Evolutionary conservation across 176 grass and related monocot species (phyloP).

Genomic region (Puccinellia tenuiflora): DNA sequence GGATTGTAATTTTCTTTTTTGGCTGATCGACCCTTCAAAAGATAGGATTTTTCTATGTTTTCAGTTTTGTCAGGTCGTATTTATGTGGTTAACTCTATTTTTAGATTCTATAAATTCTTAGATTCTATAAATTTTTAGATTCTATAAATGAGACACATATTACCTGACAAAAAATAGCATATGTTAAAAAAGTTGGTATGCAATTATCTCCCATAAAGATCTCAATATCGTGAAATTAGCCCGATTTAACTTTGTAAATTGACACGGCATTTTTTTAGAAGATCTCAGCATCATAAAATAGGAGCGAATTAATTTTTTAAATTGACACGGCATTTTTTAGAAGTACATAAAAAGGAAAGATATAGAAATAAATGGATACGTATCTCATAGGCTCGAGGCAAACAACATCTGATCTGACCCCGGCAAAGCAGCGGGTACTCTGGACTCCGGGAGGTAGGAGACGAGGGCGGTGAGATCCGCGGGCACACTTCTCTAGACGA

Average conservation of each 20-base stretch:
- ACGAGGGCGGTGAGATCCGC: constrained; percentile 29
- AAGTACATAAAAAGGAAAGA: background rate
- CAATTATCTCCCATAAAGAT: too few species aligned
- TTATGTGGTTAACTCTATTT: too few species aligned
- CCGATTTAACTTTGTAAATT: background rate
- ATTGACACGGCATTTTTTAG: background rate
- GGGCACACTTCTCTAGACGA: background rate
- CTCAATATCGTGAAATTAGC: too few species aligned
- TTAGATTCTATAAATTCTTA: too few species aligned
- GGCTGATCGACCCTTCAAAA: too few species aligned
- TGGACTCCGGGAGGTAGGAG: background rate
- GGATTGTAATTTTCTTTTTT: too few species aligned
- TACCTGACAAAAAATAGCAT: too few species aligned
- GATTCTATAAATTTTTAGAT: too few species aligned
- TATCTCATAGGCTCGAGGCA: background rate
- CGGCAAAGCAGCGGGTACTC: background rate
- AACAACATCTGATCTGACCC: background rate
- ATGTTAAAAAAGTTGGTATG: too few species aligned
- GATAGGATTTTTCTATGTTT: too few species aligned
- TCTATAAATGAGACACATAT: too few species aligned
- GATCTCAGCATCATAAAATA: background rate
- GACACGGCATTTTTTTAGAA: background rate
- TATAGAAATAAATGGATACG: background rate
- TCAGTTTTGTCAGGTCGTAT: too few species aligned
- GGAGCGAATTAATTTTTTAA: background rate